Conservation (phyloP, 306 rosid genomes). For the Malus asiatica region DNA sequence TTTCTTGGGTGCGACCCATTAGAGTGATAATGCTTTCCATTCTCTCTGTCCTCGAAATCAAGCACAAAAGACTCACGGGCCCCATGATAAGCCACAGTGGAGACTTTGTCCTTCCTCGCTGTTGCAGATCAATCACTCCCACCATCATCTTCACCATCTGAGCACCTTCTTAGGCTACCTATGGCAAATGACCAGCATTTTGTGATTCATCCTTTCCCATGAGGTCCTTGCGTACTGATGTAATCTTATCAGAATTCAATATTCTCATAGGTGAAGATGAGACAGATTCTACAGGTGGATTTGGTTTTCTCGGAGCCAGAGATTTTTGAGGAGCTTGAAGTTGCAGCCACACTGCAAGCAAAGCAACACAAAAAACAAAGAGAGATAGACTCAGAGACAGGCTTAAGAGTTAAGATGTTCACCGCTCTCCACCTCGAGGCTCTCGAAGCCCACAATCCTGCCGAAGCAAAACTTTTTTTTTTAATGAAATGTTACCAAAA, state of each 20-base stretch:
- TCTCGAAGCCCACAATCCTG: no score
- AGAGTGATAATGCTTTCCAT: slow-evolving; percentile 29
- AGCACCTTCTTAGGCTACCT: slow-evolving; percentile 52
- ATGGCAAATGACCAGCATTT: slow-evolving; percentile 27
- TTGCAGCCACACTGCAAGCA: slow-evolving; percentile 42
- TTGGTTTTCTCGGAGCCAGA: slow-evolving; percentile 89
- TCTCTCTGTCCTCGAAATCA: slow-evolving; percentile 40
- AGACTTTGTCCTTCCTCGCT: slow-evolving; percentile 46
- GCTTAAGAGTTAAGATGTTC: no score
- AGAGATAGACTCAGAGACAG: no score
- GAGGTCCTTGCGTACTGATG: slow-evolving; percentile 28
- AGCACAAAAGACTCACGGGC: slow-evolving; percentile 29
- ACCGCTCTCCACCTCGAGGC: no score
- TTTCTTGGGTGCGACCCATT: slow-evolving; percentile 43
- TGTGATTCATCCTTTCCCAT: slow-evolving; percentile 45
- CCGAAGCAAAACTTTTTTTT: no score
- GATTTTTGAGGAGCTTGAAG: slow-evolving; percentile 94
- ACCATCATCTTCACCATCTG: slow-evolving; percentile 58
- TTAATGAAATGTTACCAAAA: no score
- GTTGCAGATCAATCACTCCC: slow-evolving; percentile 54
- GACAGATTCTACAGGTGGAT: slow-evolving; percentile 93
- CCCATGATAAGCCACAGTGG: slow-evolving; percentile 32
- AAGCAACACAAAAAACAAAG: no score
- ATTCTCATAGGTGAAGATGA: slow-evolving; percentile 95
- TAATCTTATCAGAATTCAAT: slow-evolving; percentile 49